A percentile compares a stretch with the other conserved stretches of the same genome.
Evolutionary conservation across 257 asterid genomes (phyloP).

Genomic region (Craterostigma plantagineum): DNA sequence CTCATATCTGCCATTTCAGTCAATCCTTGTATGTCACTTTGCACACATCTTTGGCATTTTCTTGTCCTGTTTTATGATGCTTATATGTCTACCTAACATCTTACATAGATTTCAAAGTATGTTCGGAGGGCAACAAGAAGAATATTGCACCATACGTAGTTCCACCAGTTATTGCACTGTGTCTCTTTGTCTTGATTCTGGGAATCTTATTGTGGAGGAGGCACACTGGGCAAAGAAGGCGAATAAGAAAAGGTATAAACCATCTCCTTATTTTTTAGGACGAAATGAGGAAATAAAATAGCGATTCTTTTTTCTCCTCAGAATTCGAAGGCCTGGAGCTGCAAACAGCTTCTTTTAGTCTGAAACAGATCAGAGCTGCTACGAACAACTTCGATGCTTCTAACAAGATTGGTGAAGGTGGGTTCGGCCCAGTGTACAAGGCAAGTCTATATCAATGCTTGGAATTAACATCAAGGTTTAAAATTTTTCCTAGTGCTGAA

Average conservation of each 20-base stretch:
- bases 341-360: slow-evolving; percentile 56
- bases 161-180: slow-evolving; percentile 26
- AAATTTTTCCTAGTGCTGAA: neutral
- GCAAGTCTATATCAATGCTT: slow-evolving; percentile 11
- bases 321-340: slow-evolving; percentile 33
- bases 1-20: slow-evolving; percentile 81
- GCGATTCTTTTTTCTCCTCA: slow-evolving; percentile 6
- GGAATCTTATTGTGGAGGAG: slow-evolving; percentile 60
- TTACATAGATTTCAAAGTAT: slow-evolving; percentile 37
- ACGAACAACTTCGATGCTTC: slow-evolving; percentile 68
- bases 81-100: too few relatives aligned
- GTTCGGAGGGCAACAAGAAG: slow-evolving; percentile 41
- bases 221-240: slow-evolving; percentile 21
- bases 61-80: neutral
- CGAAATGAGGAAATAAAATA: too few relatives aligned
- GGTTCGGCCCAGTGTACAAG: slow-evolving; percentile 85
- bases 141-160: slow-evolving; percentile 25
- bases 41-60: neutral
- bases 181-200: slow-evolving; percentile 16
- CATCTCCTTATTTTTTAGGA: neutral
- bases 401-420: slow-evolving; percentile 91
- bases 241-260: slow-evolving; percentile 30
- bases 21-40: slow-evolving; percentile 46
- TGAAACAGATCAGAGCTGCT: slow-evolving; percentile 66
- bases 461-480: too few relatives aligned